Evolutionary conservation across 352 stramenopile species (phyloP).

Genomic region (Phytophthora pini): DNA sequence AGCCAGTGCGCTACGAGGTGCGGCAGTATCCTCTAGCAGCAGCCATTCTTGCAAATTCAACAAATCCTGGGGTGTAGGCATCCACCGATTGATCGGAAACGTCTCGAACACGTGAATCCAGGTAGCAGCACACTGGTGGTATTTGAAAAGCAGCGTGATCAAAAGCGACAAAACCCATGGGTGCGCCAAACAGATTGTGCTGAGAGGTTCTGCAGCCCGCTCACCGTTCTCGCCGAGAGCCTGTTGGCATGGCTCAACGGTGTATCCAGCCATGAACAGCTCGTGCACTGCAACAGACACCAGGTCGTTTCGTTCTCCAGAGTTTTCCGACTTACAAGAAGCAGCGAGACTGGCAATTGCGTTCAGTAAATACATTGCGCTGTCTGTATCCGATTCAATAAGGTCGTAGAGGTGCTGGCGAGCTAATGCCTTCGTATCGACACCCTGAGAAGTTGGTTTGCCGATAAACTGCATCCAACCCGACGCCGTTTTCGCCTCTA

Average conservation of each 20-base stretch:
- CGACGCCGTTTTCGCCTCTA: slow-evolving; percentile 57
- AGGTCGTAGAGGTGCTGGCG: slow-evolving; percentile 64
- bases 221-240: slow-evolving; percentile 60
- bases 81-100: slow-evolving; percentile 88
- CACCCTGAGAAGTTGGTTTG: slow-evolving; percentile 34
- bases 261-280: slow-evolving; percentile 70
- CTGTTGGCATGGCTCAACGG: slow-evolving; percentile 50
- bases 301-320: slow-evolving; percentile 46
- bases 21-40: slow-evolving; percentile 70
- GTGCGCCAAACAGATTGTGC: slow-evolving; percentile 67
- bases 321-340: slow-evolving; percentile 21
- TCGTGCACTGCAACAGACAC: slow-evolving; percentile 69
- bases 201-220: slow-evolving; percentile 56
- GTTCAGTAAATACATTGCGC: slow-evolving; percentile 73
- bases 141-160: slow-evolving; percentile 73
- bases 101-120: slow-evolving; percentile 88
- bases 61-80: slow-evolving; percentile 69
- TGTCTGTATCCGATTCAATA: slow-evolving; percentile 68
- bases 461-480: slow-evolving; percentile 79
- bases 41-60: slow-evolving; percentile 83
- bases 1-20: slow-evolving; percentile 66
- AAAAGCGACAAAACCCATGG: slow-evolving; percentile 70
- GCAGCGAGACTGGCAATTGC: slow-evolving; percentile 69
- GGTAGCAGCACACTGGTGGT: slow-evolving; percentile 78
- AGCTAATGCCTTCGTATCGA: slow-evolving; percentile 39